Base-by-base conservation (phyloP, 352 stramenopile genomes). In the Globisporangium acanthophoron region DNA sequence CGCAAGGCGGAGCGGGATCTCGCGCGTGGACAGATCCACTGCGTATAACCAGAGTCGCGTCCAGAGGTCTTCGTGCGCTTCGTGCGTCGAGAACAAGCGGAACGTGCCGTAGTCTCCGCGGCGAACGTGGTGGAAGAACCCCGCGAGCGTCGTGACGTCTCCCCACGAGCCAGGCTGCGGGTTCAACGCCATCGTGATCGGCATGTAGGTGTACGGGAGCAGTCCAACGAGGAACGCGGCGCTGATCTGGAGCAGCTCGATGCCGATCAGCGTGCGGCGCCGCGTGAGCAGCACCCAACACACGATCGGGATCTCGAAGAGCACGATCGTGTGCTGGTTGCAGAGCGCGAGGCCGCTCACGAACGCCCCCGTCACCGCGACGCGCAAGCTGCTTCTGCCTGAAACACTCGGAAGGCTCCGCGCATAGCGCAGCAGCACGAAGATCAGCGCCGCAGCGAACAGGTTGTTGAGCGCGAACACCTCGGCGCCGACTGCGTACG, bases 401-500 rank as follows among this genome's bases (percentile, higher is more conserved):
- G 53, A 54, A 13, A 5, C 41, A 21, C 15, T 46, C 15, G 7
- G 15, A 13, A 46, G 41, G 12, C 62, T 70, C 1, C 49, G 63
- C 0, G 58, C 67, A 44, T 89, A 92, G 4, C 65, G 64, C 16
- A 96, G 41, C 20, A 87, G 66, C 20, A 87, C 56, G 58, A 80
- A 88, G 13, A 94, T 8, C 20, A 99, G 72, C 39, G 85, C 27
- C 4, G 90, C 75, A 9, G 87, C 69, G 35, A 98, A 96, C 1
- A 97, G 64, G 52, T 98, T 98, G 67, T 99, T 98, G n/a, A 99
- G 75, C 5, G 94, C 87, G 69, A 99, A 99, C 13, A 99, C 96
- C 77, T 99, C 96, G 39, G 94, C 87, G 8, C 90, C 87, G 37
- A 94, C 82, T 1, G 90, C 88, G 67, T 99, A 98, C 54, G 93